Evolutionary conservation across 805 yeast species (phyloP), one percentile per base, ranked within the genome.

Genomic region (Kregervanrija fluxuum): DNA sequence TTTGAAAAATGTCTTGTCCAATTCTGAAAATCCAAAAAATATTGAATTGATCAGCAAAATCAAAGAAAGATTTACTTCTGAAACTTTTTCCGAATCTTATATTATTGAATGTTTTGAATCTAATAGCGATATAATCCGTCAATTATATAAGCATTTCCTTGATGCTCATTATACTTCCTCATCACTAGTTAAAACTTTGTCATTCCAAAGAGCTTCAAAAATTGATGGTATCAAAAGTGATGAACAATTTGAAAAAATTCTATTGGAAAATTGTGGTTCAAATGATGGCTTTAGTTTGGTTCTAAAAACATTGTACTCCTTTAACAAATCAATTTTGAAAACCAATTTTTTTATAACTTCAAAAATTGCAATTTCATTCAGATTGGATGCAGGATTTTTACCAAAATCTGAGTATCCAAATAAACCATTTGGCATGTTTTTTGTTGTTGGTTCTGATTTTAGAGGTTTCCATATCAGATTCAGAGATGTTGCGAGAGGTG

Each of bases 401-500:
- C 96, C 98, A 38, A 64, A 64, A 45, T 66, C 79, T 30, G 99
- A 91, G 69, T 91, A 90, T 64, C 95, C 97, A 35, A 91, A 87
- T 54, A 84, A 83, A 38, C 95, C 96, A 44, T 93, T 71, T 60
- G 99, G 98, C 52, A 85, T 91, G 83, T 91, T 91, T 69, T 81
- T 91, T 54, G 85, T 90, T 47, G 96, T 93, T 51, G 99, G 99
- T 50, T 85, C 89, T 51, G 96, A 93, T 61, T 91, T 91, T 69
- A 79, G 96, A 65, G 99, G 97, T 22, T 93, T 91, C 84, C 99
- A 91, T 63, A 83, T 93, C 50, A 78, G 99, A 66, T 91, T 91
- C 70, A 80, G 96, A 64, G 98, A 91, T 66, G 89, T 91, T 60
- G 95, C 99, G 15, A 80, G 99, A 65, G 99, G 99, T 65, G 99